Percentiles rank a stretch among this genome's conserved stretches.
phyloP scores from a whole-genome alignment of 2,329 filamentous ascomycete species.

The Lachnellula suecica region DNA sequence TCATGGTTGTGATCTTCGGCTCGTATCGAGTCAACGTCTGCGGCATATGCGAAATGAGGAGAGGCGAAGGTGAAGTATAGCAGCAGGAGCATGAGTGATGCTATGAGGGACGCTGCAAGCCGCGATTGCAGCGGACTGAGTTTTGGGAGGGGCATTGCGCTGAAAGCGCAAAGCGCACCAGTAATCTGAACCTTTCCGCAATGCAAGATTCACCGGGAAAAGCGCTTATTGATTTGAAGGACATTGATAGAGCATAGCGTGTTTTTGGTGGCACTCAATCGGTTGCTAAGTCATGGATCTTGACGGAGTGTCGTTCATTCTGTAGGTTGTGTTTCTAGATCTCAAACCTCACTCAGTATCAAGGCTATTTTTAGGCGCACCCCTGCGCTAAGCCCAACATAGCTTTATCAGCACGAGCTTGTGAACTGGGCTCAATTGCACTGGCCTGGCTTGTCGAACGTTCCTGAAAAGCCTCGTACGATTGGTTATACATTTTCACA shows the following conservation, averaged over 20 bases:
- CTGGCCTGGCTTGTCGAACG: too few species aligned
- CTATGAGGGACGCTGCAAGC: constrained; percentile 64
- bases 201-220: background rate
- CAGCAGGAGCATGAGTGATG: constrained; percentile 57
- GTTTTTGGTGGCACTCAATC: background rate
- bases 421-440: too few species aligned
- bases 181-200: constrained; percentile 2
- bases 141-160: constrained; percentile 39
- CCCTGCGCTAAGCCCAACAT: too few species aligned
- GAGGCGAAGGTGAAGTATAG: constrained; percentile 61
- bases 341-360: background rate
- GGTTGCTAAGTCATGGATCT: background rate
- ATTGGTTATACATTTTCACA: too few species aligned
- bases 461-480: too few species aligned
- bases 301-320: background rate
- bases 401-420: too few species aligned
- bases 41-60: constrained; percentile 61
- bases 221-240: background rate
- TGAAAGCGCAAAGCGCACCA: constrained; percentile 20
- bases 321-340: background rate
- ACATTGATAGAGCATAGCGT: constrained; percentile 5
- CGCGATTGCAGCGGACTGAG: constrained; percentile 71
- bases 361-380: too few species aligned
- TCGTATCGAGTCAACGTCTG: constrained; percentile 48
- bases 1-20: constrained; percentile 47